Percentiles rank a stretch among this genome's conserved stretches.
phyloP scores from a whole-genome alignment of 768 basidiomycete species.

The Tremella yokohamensis region DNA sequence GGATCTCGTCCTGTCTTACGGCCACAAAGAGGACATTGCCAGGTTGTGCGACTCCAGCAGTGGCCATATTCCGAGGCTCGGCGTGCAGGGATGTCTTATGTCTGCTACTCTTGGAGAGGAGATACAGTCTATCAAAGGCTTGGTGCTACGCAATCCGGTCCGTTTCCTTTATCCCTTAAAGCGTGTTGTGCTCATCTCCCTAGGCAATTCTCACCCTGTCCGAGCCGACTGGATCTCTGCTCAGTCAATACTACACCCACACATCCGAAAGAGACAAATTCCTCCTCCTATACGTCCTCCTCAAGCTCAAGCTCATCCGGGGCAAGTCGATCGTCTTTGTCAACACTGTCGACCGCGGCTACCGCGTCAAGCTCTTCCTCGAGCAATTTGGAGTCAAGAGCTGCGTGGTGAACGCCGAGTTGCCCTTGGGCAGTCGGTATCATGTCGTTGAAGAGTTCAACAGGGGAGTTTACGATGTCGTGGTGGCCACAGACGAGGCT shows the following conservation, averaged over 20 bases:
- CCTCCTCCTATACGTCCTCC: conserved; percentile 88
- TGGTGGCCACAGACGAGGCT: conserved; percentile 94
- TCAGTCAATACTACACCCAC: conserved; percentile 76
- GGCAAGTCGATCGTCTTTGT: conserved; percentile 97
- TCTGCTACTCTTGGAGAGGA: conserved; percentile 97
- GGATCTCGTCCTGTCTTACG: conserved; percentile 93
- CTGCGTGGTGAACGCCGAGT: conserved; percentile 91
- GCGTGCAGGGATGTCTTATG: conserved; percentile 90
- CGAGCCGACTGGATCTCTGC: conserved; percentile 74
- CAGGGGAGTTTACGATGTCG: conserved; percentile 95
- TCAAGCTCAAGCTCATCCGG: conserved; percentile 90
- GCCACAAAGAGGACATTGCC: conserved; percentile 70
- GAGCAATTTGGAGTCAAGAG: conserved; percentile 96
- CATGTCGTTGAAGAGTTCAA: conserved; percentile 99
- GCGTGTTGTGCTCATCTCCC: not conserved
- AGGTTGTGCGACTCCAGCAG: conserved; percentile 66
- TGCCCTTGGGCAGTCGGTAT: conserved; percentile 94
- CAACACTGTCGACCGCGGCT: conserved; percentile 89
- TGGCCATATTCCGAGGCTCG: conserved; percentile 50
- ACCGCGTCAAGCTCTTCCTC: conserved; percentile 93
- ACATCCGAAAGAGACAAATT: conserved; percentile 97
- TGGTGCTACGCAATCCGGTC: conserved; percentile 82
- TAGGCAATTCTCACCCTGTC: conserved; percentile 83
- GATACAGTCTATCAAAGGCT: conserved; percentile 82
- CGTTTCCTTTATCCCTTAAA: conserved; percentile 40